Base-by-base conservation (phyloP, 2,329 filamentous ascomycete species). In the Colletotrichum lupini region DNA sequence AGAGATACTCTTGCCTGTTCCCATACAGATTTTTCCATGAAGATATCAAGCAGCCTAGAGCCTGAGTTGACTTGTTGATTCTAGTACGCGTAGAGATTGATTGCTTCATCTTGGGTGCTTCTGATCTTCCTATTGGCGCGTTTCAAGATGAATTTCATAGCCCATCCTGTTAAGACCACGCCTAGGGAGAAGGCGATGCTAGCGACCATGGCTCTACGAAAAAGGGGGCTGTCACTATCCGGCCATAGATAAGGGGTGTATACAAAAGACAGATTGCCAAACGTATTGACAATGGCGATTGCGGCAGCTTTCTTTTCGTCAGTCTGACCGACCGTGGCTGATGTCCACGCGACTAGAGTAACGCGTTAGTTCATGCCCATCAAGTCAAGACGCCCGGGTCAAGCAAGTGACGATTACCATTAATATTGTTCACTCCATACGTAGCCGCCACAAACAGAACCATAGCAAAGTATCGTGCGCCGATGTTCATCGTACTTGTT, bases 221-320 rank as follows among this genome's bases (percentile, higher is more conserved):
- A 79, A 2, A 76, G 74, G 8, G 78, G 78, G 1, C 52, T 73
- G 56, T 76, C 72, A 19, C 57, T 73, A n/a, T 79, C 77, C 2
- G 82, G 82, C 82, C 83, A 85, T 12, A 85, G 76, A 68, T 85
- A 83, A 35, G 82, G 81, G n/a, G 81, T 83, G 78, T 82, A 84
- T 19, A 84, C 79, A 68, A 81, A 81, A 3, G 79, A 79, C 5
- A 79, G 77, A 62, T 82, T 83, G 24, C 79, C 80, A 11, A 83
- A 76, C 0, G 81, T 81, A 37, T 82, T 84, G 19, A 82, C 63
- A n/a, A 85, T 83, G 11, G 83, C 83, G 7, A 87, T 78, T 1
- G 83, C 79, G 4, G 82, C 81, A 0, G 85, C 84, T 72, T 85
- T 86, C 77, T 87, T 86, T 76, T 87, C 85, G 4, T 83, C 81